Evolutionary conservation across 2,329 filamentous ascomycete genomes (phyloP).

Genomic region (Fusarium oligoseptatum): DNA sequence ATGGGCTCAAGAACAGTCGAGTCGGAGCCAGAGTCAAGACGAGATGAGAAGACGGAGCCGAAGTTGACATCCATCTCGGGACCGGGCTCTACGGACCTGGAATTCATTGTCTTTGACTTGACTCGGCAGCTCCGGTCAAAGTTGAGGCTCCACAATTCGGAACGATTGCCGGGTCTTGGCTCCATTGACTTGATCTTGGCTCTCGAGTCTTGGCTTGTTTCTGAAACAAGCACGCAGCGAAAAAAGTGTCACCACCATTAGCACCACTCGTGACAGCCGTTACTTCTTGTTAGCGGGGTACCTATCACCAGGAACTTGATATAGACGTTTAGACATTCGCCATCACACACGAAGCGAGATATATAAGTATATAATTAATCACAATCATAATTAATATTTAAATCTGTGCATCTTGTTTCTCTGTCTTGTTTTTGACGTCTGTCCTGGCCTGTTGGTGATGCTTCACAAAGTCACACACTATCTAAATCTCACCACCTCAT

Average conservation of each 20-base stretch:
- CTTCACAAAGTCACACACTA: slow-evolving; percentile 36
- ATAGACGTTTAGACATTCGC: slow-evolving; percentile 4
- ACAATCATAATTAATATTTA: not conserved
- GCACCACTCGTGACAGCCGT: slow-evolving; percentile 30
- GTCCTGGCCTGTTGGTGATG: not conserved
- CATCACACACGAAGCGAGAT: slow-evolving; percentile 1
- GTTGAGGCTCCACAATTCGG: slow-evolving; percentile 25
- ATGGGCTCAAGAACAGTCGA: not conserved
- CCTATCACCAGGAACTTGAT: slow-evolving; percentile 17
- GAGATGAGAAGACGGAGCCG: not conserved
- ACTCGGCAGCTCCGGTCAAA: not conserved
- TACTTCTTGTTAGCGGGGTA: slow-evolving; percentile 47
- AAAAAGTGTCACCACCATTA: slow-evolving; percentile 15
- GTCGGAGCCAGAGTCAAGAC: not conserved
- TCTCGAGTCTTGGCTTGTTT: slow-evolving; percentile 24
- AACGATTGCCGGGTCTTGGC: slow-evolving; percentile 38
- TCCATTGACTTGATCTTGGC: slow-evolving; percentile 7
- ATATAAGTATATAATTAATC: slow-evolving; percentile 26
- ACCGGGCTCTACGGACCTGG: not conserved
- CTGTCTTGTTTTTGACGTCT: not conserved
- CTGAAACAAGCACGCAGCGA: slow-evolving; percentile 34
- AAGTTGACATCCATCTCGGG: not conserved
- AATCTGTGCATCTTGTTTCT: not conserved
- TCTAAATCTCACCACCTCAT: slow-evolving; percentile 41
- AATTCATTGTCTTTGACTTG: slow-evolving; percentile 7